These are phyloP conservation scores for Trypanosoma boissoni DNA, from an alignment of 208 protist species.

Conservation along the genomic window DNA sequence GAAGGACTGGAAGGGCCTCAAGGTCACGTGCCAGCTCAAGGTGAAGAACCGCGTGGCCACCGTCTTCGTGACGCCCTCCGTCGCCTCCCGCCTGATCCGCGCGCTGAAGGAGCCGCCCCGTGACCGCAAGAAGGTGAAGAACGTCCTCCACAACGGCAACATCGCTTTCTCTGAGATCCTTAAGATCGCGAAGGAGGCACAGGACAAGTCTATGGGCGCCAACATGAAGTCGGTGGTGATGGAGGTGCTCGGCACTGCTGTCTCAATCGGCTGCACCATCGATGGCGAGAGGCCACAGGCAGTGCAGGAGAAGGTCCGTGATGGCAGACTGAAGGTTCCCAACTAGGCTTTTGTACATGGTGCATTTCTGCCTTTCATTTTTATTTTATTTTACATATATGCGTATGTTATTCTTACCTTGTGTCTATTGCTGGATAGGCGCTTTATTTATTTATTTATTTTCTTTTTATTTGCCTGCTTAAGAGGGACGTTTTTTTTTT, in stretches of 20 bases:
- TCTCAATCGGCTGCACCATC: slow-evolving; percentile 98
- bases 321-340: slow-evolving; percentile 92
- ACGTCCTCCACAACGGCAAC: slow-evolving; percentile 99
- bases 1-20: slow-evolving; percentile 99
- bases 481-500: slow-evolving; percentile 6
- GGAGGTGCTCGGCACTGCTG: slow-evolving; percentile 98
- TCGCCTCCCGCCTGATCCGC: slow-evolving; percentile 97
- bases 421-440: not conserved
- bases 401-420: not conserved
- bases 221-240: slow-evolving; percentile 95
- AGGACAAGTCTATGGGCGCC: slow-evolving; percentile 93
- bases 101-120: slow-evolving; percentile 99
- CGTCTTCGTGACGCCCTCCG: slow-evolving; percentile 96
- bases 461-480: no score
- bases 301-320: slow-evolving; percentile 92
- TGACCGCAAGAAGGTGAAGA: slow-evolving; percentile 99
- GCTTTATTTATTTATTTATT: not conserved
- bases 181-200: slow-evolving; percentile 96
- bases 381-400: no score
- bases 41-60: slow-evolving; percentile 98
- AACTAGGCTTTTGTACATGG: slow-evolving; percentile 34
- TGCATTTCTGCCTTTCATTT: no score
- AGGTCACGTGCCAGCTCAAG: slow-evolving; percentile 97
- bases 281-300: slow-evolving; percentile 94
- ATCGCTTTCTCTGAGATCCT: slow-evolving; percentile 97